Base-by-base conservation (phyloP, 2,329 filamentous ascomycete genomes). In the Phyllosticta paracitricarpa region DNA sequence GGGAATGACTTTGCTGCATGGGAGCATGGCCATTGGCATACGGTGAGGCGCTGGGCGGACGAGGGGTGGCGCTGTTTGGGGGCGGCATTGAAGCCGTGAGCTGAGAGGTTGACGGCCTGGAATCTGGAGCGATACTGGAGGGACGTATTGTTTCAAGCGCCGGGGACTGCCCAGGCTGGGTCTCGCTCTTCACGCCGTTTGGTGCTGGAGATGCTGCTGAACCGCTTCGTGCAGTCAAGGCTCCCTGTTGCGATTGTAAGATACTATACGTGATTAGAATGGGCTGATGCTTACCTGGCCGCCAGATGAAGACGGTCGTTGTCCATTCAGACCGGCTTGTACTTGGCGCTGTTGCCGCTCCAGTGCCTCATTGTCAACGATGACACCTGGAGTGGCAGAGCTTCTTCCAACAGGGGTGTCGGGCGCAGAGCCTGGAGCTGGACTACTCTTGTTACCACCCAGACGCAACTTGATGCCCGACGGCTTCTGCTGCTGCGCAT, bases 381-480 rank as follows among this genome's bases (percentile, higher is more conserved):
- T 77, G 51, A 82, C 75, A 28, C 79, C 78, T 28, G 79, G 75
- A 9, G 77, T 77, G 14, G 70, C 68, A n/a, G 77, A 75, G 66
- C 65, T 76, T 63, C 71, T 75, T 64, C 65, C 74, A 58, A 57
- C 73, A 65, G 71, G 77, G 0, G 73, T 75, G 61, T 75, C 75
- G 1, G 75, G 67, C 10, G 60, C 54, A 9, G 73, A 73, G 26
- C 56, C 24, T 63, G 67, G 56, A 62, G 70, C 66, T 64, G 73
- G 67, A 64, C 75, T 72, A 61, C 68, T 68, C 69, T 81, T 75
- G 60, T 69, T 68, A 40, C 72, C 67, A 75, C 84, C 85, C 59
- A 91, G 82, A 64, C 86, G 87, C 56, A 91, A 83, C 22, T 86
- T 92, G 61, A 93, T 85, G 69, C 55, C 52, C 14, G 61, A 53